Evolutionary conservation across 2,329 filamentous ascomycete genomes (phyloP).

Genomic region (Chaetomiaceae sp.): DNA sequence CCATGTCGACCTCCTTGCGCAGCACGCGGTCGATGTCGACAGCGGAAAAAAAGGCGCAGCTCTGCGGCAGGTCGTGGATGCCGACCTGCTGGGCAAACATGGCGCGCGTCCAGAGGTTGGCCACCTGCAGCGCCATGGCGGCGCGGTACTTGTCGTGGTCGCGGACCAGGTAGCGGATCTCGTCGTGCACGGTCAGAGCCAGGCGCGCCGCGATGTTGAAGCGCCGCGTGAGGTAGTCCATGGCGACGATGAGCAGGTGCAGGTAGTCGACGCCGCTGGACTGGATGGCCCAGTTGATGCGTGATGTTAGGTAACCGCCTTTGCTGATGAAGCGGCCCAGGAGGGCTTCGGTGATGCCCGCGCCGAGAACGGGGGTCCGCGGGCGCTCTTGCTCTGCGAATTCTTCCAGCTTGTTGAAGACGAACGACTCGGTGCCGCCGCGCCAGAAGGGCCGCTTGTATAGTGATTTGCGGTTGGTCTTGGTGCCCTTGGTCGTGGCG

Average conservation of each 20-base stretch:
- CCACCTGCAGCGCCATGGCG: conserved; percentile 88
- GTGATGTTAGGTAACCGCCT: conserved; percentile 87
- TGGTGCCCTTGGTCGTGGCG: conserved; percentile 81
- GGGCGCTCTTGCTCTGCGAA: conserved; percentile 94
- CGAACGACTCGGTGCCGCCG: conserved; percentile 92
- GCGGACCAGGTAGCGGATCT: conserved; percentile 89
- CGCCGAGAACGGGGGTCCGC: conserved; percentile 85
- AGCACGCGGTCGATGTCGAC: conserved; percentile 93
- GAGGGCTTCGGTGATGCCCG: conserved; percentile 92
- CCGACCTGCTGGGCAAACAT: conserved; percentile 98
- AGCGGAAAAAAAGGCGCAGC: conserved; percentile 92
- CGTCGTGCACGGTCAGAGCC: conserved; percentile 93
- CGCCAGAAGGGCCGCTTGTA: conserved; percentile 83
- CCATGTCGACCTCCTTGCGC: conserved; percentile 98
- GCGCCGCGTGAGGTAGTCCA: conserved; percentile 86
- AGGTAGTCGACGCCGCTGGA: conserved; percentile 96
- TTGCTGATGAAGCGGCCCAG: conserved; percentile 84
- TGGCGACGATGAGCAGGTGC: conserved; percentile 84
- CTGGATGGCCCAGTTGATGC: conserved; percentile 99
- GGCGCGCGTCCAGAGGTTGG: conserved; percentile 93
- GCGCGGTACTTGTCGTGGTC: conserved; percentile 81
- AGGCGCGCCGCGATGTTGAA: conserved; percentile 83
- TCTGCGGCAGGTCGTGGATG: conserved; percentile 89
- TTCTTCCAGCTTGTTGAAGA: conserved; percentile 97
- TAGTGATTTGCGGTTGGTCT: conserved; percentile 69